Conservation (phyloP, 495 filamentous ascomycete genomes). For the Saxispiralis lemnorum region DNA sequence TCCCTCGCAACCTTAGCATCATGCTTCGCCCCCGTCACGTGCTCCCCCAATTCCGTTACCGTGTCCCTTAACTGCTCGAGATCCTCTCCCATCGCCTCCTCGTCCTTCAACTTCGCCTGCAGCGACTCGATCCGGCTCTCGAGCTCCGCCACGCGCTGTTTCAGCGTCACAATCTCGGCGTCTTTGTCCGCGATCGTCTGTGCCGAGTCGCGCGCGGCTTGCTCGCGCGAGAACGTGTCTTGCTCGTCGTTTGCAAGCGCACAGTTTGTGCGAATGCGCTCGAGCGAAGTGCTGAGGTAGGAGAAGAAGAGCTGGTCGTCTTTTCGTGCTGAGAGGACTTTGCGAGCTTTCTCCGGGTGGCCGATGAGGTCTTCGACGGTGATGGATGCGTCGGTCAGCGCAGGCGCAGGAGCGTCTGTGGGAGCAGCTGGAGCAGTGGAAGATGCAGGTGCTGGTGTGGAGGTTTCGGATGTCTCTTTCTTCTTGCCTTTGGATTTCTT, state of each 20-base stretch:
- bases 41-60: conserved; percentile 53
- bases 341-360: conserved; percentile 1
- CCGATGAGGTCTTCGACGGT: conserved; percentile 5
- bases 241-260: neutral
- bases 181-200: conserved; percentile 13
- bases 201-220: too few relatives aligned
- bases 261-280: conserved; percentile 6
- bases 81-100: conserved; percentile 71
- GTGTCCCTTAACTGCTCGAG: conserved; percentile 77
- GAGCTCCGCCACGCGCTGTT: conserved; percentile 50
- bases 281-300: conserved; percentile 8
- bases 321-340: neutral
- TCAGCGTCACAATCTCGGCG: conserved; percentile 28
- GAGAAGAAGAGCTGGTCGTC: neutral
- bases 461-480: conserved; percentile 3
- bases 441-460: neutral
- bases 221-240: too few relatives aligned
- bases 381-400: neutral
- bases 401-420: neutral
- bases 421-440: neutral
- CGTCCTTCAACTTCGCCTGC: conserved; percentile 45
- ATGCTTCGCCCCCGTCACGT: conserved; percentile 69
- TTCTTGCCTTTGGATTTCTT: conserved; percentile 16
- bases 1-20: conserved; percentile 48
- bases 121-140: conserved; percentile 51